Evolutionary conservation across 208 protist genomes (phyloP), one percentile per base, ranked within the genome.

Genomic region (Lotmaria passim): DNA sequence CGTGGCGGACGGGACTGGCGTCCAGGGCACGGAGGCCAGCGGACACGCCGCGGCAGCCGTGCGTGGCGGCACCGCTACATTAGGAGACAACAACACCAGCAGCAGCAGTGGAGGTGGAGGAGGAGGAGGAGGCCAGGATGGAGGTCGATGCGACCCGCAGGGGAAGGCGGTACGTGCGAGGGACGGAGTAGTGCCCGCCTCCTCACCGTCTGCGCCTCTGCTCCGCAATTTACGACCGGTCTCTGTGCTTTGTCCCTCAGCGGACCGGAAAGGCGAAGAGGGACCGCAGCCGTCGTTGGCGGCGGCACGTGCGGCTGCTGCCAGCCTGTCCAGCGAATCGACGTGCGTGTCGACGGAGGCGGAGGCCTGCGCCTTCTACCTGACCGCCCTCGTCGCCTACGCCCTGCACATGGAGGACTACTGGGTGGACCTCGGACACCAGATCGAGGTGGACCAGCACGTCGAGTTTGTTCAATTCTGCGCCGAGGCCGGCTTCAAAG

Each of bases 381-480:
- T 93, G 14, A 68, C 80, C 14, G 69, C 78, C 38, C 43, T 81
- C 24, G 73, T 87, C 14, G 90, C 90, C 23, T 56, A 70, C 38
- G 75, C 82, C 30, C 39, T 91, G 11, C 63, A 71, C 51, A 73
- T 72, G 24, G 79, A 83, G 21, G 73, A 84, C 51, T 94, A 96
- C 67, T 86, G 80, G 76, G 73, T 83, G 17, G 73, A 89, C 71
- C 79, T 96, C 14, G 61, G 63, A 2, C 74, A 83, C 26, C 91
- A 96, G 69, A 80, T 91, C 24, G 61, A 83, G 44, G 84, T 96
- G 24, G 91, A 96, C 55, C 64, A 80, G 8, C 66, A 81, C 59
- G 78, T 93, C 14, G 76, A 85, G 50, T 84, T 89, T 21, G 34
- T 94, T 19, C 77, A 70, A 23, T 94, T 88, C 77, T 91, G 86